Percentiles rank a stretch among this genome's conserved stretches.
Conservation (phyloP, 1,284 basidiomycete genomes). For the Ustilago shanxiensis region DNA sequence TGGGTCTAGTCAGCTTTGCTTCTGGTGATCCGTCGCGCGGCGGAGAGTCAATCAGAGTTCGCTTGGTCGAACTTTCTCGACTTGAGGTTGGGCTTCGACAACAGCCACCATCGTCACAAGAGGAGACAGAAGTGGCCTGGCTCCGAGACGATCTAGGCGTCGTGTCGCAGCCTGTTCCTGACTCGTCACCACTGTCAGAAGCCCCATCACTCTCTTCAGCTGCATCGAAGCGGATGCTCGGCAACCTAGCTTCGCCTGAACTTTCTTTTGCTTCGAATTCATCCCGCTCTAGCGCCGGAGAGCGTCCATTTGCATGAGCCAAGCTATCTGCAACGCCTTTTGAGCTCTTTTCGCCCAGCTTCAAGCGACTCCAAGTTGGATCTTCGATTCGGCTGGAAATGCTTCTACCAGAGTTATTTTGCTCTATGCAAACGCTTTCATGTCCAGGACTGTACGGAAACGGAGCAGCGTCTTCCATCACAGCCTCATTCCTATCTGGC, state of each 20-base stretch:
- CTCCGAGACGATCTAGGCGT: neutral
- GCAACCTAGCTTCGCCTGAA: neutral
- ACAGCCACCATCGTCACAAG: neutral
- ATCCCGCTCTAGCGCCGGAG: no score
- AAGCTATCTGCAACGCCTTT: neutral
- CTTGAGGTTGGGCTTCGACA: neutral
- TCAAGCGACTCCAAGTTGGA: neutral
- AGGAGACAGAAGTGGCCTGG: neutral
- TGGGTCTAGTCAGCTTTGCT: neutral
- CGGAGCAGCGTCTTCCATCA: slow-evolving; percentile 27
- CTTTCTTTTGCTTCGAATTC: neutral
- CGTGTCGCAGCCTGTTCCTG: neutral
- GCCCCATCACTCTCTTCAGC: neutral
- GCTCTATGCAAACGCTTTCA: slow-evolving; percentile 12
- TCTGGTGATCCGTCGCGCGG: neutral
- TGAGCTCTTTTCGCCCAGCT: neutral
- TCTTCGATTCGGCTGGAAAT: neutral
- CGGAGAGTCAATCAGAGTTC: neutral
- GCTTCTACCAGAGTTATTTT: neutral
- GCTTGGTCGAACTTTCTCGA: no score
- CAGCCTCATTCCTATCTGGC: no score
- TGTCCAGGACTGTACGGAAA: slow-evolving; percentile 43
- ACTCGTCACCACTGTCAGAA: neutral
- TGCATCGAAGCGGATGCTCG: slow-evolving; percentile 9
- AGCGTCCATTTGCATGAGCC: neutral